Conservation (phyloP, 1,139 yeast genomes). For the Lodderomyces elongisporus region DNA sequence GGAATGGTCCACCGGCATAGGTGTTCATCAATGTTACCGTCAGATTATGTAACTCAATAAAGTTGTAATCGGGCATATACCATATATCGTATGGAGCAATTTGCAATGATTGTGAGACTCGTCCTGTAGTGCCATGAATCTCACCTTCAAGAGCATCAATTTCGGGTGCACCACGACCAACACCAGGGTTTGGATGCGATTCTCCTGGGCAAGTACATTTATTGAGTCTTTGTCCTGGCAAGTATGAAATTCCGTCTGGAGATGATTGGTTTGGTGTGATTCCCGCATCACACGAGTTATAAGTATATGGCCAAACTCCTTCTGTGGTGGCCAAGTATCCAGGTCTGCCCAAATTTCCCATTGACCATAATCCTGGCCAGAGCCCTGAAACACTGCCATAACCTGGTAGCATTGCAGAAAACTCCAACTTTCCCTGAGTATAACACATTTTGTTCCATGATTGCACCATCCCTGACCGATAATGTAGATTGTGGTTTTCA, state of each 20-base stretch:
- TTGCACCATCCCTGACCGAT: conserved; percentile 84
- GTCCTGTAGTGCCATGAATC: conserved; percentile 52
- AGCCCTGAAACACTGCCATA: conserved; percentile 65
- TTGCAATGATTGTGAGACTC: conserved; percentile 78
- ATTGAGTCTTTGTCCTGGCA: conserved; percentile 71
- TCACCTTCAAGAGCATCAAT: conserved; percentile 81
- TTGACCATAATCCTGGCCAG: conserved; percentile 90
- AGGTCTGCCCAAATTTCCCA: conserved; percentile 82
- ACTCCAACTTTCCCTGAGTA: conserved; percentile 68
- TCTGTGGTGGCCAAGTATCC: conserved; percentile 76
- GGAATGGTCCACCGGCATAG: conserved; percentile 79
- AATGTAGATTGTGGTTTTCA: conserved; percentile 62
- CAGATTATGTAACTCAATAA: conserved; percentile 55
- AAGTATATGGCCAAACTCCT: conserved; percentile 89
- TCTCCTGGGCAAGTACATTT: conserved; percentile 70
- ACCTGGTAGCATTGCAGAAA: conserved; percentile 70
- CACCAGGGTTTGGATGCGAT: conserved; percentile 74
- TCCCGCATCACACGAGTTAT: conserved; percentile 78
- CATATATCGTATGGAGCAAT: conserved; percentile 83
- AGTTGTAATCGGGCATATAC: conserved; percentile 79
- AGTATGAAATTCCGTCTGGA: conserved; percentile 69
- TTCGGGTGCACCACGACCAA: conserved; percentile 86
- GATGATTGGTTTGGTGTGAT: conserved; percentile 86
- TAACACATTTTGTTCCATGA: conserved; percentile 80
- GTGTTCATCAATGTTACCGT: conserved; percentile 65